Evolutionary conservation across 2,329 filamentous ascomycete genomes (phyloP), one percentile per base, ranked within the genome.

Genomic region (Colletotrichum zoysiae): DNA sequence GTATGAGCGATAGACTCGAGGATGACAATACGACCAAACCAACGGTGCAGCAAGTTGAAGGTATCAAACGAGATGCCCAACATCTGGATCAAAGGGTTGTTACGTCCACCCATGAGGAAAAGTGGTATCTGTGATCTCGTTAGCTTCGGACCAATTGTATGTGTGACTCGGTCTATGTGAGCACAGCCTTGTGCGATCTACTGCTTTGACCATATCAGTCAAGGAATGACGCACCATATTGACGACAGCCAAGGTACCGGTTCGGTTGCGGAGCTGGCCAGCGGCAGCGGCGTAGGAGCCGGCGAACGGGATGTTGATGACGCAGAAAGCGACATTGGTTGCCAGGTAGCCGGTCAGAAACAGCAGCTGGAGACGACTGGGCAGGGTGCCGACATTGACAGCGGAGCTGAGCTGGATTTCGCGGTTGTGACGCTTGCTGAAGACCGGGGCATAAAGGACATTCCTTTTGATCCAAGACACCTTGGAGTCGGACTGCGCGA

Each of bases 11-110:
- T 75, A 12, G 90, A 86, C 79, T 95, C 92, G 18, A 93, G 82
- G 23, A 92, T 86, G 35, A 93, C 91, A 71, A 95, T 93, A 50
- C 93, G 90, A 76, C 93, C 93, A 74, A 94, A 88, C 93, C 93
- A 95, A 73, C 93, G 89, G 81, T 95, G 93, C 70, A 95, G 85
- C 73, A 95, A 82, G 83, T 95, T 95, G 86, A 93, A 95, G 1
- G 92, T 94, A 80, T 95, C 93, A 80, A 95, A 95, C 5, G 91
- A 93, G 74, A 95, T 90, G 73, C 90, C 90, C 65, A 93, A 86
- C 75, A 92, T 84, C 73, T 85, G 85, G 78, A 95, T 94, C 74
- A 95, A 85, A 30, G 92, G 92, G 82, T 95, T 95, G 83, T 95
- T 95, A 76, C 93, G 87, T 53, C 91, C 90, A 58, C 92, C 91